Evolutionary conservation across 345 rosid genomes (phyloP), one percentile per base, ranked within the genome.

Genomic region (Eucalyptus virginea): DNA sequence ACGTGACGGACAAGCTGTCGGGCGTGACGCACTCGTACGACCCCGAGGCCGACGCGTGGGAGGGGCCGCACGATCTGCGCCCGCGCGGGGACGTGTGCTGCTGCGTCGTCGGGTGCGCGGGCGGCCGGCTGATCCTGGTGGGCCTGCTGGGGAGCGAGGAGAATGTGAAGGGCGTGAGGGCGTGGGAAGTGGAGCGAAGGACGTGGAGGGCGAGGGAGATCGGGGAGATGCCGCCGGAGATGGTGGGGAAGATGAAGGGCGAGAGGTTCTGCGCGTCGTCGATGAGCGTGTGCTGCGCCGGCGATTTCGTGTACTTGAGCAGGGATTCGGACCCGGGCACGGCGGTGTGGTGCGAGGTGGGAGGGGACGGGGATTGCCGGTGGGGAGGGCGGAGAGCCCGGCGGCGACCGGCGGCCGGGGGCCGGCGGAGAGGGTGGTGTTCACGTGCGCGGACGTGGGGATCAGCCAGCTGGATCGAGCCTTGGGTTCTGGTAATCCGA

Each of bases 401-500:
- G 90, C 87, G 87, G 92, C 65, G 28, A 86, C 44, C 28, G 95
- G 87, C 9, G 89, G 42, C 49, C 94, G 88, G 17, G 21, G 89
- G 86, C 52, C 89, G 49, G 88, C 60, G 13, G 89, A 92, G 87
- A 91, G 93, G 81, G 10, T 89, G 54, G 91, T 94, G 69, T 90
- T 91, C 44, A 89, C 95, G 49, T 93, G 98, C 89, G 90, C 94
- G 23, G 86, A 90, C 19, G 98, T 96, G 18, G 62, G 92, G 13
- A 80, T 97, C 58, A 91, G 86, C 24, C 95, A 95, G 91, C 88
- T 97, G 90, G 90, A 91, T 2, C 90, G 54, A 52, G 98, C 97
- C 37, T 56, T 90, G 86, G 69, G 45, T 37, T 10, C 83, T 2
- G 83, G 83, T 21, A 16, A 72, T 11, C 83, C 45, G 83, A 37